Evolutionary conservation across 345 rosid species (phyloP), one percentile per base, ranked within the genome.

Genomic region (Geranium brycei): DNA sequence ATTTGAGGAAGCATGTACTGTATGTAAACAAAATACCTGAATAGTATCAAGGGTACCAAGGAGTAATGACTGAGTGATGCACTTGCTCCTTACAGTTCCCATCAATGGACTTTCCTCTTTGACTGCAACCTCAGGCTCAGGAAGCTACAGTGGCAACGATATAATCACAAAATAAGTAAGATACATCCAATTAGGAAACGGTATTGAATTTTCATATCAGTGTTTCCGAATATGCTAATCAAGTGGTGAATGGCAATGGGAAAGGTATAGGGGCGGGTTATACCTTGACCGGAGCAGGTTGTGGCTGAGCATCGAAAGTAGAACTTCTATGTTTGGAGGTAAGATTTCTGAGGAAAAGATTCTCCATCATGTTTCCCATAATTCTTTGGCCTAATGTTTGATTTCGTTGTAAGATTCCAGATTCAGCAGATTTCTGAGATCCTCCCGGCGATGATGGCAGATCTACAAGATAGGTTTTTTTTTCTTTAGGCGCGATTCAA

Each of bases 351-450:
- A 85, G 77, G 63, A 93, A 87, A 62, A 88, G 69, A 78, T 83
- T 93, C 75, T 90, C 97, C 91, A 90, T 90, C 80, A 91, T 76
- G 66, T 86, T 86, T 55, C 87, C 92, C 82, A 87, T 81, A 64
- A 87, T 70, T 67, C 88, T 81, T 75, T 87, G 99, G 64, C 99
- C 96, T 59, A 90, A 41, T 17, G 95, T 90, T 74, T 93, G 96
- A 78, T 63, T 87, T 58, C 84, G 85, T 68, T 80, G 95, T 31
- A 88, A 51, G 72, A 64, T 72, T 62, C 70, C 76, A 61, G 77
- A 83, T 62, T 84, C 95, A 32, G 71, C 78, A 69, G 80, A 75
- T 66, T 84, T 86, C 67, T 81, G 89, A 23, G 79, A 7, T 77
- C 87, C 78, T 75, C 95, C 89, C 51, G 97, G 85, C 62, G 97